Evolutionary conservation across 139 green algal species (phyloP).

Genomic region (Chlorella sp.): DNA sequence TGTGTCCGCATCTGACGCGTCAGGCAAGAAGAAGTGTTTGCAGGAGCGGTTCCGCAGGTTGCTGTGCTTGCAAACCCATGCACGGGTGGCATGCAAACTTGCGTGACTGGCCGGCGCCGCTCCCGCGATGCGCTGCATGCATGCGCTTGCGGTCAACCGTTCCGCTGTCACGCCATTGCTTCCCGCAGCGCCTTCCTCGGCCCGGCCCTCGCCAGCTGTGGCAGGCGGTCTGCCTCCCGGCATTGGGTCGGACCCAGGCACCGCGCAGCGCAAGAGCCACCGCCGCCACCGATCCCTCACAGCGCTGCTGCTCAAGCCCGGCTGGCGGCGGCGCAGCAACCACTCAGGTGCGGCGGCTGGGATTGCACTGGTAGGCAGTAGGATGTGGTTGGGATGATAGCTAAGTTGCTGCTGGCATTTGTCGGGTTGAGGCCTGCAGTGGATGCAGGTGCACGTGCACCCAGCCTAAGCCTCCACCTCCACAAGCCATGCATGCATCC

Average conservation of each 20-base stretch:
- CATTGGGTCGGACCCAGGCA: background rate
- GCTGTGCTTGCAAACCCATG: background rate
- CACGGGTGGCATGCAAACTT: no score
- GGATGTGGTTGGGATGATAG: background rate
- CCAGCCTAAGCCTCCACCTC: no score
- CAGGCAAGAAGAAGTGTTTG: background rate
- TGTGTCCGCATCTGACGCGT: background rate
- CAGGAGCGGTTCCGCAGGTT: no score
- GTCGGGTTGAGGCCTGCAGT: no score
- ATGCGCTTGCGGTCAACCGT: no score
- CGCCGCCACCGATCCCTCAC: constrained; percentile 41
- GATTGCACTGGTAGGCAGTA: background rate
- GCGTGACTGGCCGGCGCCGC: no score
- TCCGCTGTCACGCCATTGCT: no score
- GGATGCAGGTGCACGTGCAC: no score
- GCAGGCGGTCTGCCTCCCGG: background rate
- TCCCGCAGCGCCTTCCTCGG: constrained; percentile 8
- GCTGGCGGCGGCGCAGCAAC: constrained; percentile 17
- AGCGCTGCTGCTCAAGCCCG: constrained; percentile 12
- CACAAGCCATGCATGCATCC: no score
- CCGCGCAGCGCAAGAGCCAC: constrained; percentile 5
- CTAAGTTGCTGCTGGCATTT: no score
- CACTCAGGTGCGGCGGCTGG: background rate
- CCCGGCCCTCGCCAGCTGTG: background rate
- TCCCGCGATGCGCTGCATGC: no score